These are phyloP conservation scores for Wallemia ichthyophaga DNA, from an alignment of 1,284 basidiomycete genomes.

Conservation along the genomic window DNA sequence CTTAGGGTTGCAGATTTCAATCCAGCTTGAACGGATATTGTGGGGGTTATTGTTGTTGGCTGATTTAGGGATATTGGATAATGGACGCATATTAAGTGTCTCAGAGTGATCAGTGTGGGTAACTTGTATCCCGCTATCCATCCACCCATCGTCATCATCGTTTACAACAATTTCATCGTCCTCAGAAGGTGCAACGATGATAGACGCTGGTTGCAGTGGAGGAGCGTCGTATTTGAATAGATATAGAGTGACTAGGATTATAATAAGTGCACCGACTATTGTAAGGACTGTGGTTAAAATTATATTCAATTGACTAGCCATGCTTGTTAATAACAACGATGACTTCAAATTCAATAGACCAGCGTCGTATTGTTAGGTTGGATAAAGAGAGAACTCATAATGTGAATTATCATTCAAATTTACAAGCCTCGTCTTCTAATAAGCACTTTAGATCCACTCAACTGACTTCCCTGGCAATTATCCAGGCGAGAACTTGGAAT, in stretches of 20 bases:
- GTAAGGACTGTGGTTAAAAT: background rate
- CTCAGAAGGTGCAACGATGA: background rate
- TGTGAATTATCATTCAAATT: background rate
- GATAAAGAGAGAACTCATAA: background rate
- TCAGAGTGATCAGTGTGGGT: background rate
- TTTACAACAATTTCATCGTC: background rate
- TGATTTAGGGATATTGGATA: background rate
- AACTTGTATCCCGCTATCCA: background rate
- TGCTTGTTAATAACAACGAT: no score
- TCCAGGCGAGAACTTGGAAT: slow-evolving; percentile 50
- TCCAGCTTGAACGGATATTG: background rate
- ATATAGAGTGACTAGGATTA: background rate
- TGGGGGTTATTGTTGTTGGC: no score
- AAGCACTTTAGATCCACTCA: slow-evolving; percentile 31
- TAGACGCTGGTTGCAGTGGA: background rate
- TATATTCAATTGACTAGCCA: background rate
- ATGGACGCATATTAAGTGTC: background rate
- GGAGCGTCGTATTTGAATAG: background rate
- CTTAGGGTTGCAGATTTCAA: background rate
- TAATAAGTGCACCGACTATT: background rate
- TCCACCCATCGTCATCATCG: background rate
- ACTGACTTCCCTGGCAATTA: slow-evolving; percentile 67
- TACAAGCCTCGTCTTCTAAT: background rate
- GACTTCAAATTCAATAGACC: background rate
- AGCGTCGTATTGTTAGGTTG: background rate